These are phyloP conservation scores for Xerocomus cyaneibrunnescens DNA, from an alignment of 1,284 basidiomycete species.

Conservation along the genomic window DNA sequence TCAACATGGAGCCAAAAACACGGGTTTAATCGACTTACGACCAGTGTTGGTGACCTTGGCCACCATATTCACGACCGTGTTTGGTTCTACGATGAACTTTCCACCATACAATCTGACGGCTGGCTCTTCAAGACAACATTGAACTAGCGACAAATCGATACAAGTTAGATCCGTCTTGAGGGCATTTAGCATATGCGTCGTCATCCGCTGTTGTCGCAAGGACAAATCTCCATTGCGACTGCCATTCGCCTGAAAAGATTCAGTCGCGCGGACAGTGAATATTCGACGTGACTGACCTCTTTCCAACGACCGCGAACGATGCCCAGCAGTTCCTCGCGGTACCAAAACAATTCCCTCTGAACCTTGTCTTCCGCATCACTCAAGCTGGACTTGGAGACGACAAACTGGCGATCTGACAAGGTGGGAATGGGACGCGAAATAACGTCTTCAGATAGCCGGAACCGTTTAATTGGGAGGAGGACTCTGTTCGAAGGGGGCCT, in stretches of 20 bases:
- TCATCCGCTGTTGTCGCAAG: slow-evolving; percentile 73
- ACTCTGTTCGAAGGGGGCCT: slow-evolving; percentile 49
- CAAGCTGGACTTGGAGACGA: slow-evolving; percentile 74
- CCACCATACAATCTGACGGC: slow-evolving; percentile 33
- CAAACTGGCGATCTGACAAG: slow-evolving; percentile 88
- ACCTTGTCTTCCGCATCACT: slow-evolving; percentile 56
- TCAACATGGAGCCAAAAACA: slow-evolving; percentile 3
- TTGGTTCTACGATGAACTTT: slow-evolving; percentile 48
- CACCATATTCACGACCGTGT: slow-evolving; percentile 59
- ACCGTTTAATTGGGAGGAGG: slow-evolving; percentile 74
- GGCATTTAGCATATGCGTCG: slow-evolving; percentile 71
- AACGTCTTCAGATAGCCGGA: slow-evolving; percentile 58
- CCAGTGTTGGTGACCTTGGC: slow-evolving; percentile 60
- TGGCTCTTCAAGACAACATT: slow-evolving; percentile 34
- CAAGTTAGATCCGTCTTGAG: slow-evolving; percentile 63
- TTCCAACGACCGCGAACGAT: slow-evolving; percentile 73
- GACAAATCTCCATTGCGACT: slow-evolving; percentile 72
- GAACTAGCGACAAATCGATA: slow-evolving; percentile 57
- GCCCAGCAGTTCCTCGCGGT: slow-evolving; percentile 81
- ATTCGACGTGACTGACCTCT: slow-evolving; percentile 53
- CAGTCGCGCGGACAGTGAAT: neutral
- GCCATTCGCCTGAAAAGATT: slow-evolving; percentile 61
- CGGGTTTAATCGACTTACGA: slow-evolving; percentile 36
- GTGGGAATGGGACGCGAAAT: slow-evolving; percentile 75
- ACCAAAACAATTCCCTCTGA: slow-evolving; percentile 89